Percentiles rank a stretch among this genome's conserved stretches.
Evolutionary conservation across 306 rosid genomes (phyloP).

Genomic region (Sicyos baderoa): DNA sequence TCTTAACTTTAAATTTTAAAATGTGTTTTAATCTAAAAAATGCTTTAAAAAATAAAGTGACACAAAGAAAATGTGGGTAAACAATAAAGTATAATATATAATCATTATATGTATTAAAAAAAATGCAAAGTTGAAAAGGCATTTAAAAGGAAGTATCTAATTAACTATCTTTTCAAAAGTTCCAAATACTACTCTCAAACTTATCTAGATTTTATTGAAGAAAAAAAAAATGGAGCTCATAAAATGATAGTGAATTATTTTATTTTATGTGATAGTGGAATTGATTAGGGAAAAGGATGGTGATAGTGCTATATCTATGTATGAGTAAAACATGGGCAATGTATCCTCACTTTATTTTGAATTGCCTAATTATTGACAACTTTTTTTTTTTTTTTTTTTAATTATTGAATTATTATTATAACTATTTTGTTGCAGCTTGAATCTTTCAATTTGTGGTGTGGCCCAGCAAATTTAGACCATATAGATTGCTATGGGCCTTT

Average conservation of each 20-base stretch:
- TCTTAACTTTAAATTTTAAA: too few relatives aligned
- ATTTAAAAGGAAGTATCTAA: neutral
- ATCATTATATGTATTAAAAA: neutral
- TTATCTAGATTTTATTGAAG: neutral
- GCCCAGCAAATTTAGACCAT: slow-evolving; percentile 1
- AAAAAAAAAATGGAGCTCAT: too few relatives aligned
- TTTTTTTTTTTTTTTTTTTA: neutral
- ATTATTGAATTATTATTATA: neutral
- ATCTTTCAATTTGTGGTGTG: neutral
- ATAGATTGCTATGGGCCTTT: slow-evolving; percentile 14
- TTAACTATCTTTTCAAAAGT: neutral
- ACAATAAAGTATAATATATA: neutral
- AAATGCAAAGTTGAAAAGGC: neutral
- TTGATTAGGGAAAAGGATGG: neutral
- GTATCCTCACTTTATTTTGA: neutral
- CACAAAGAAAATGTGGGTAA: neutral
- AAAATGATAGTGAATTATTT: too few relatives aligned
- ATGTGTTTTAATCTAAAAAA: neutral
- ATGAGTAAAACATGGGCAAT: neutral
- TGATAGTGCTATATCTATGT: neutral
- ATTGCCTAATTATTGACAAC: slow-evolving; percentile 7
- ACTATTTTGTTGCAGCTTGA: neutral
- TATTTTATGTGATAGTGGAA: neutral
- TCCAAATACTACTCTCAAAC: neutral
- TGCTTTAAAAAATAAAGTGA: neutral